Conservation (phyloP, 306 rosid species). For the Luffa aegyptiaca region DNA sequence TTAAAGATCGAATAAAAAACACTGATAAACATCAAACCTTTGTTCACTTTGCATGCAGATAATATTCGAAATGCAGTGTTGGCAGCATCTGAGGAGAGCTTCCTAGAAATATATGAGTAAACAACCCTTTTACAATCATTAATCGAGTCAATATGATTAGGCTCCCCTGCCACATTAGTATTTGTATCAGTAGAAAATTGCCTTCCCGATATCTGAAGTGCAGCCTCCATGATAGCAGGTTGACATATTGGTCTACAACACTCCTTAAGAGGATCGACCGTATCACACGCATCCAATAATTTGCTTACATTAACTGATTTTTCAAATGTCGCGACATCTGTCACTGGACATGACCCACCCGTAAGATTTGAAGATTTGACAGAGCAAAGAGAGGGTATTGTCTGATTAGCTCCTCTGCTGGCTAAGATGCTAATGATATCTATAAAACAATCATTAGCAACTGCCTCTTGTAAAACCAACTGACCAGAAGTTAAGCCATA, state of each 20-base stretch:
- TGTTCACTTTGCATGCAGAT: constrained; percentile 94
- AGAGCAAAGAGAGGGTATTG: constrained; percentile 67
- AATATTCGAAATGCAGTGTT: constrained; percentile 70
- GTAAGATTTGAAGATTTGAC: constrained; percentile 71
- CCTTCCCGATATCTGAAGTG: constrained; percentile 68
- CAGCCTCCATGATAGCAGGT: constrained; percentile 87
- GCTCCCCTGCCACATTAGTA: constrained; percentile 40
- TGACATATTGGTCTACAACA: constrained; percentile 93
- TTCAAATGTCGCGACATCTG: constrained; percentile 61
- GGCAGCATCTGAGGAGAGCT: constrained; percentile 49
- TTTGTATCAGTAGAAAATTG: constrained; percentile 40
- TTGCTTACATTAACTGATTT: constrained; percentile 65
- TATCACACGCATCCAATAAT: constrained; percentile 77
- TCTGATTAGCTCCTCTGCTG: constrained; percentile 76
- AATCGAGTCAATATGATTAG: constrained; percentile 49
- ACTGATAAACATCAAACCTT: constrained; percentile 40
- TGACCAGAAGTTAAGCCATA: constrained; percentile 38
- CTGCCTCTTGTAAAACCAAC: constrained; percentile 57
- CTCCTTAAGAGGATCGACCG: constrained; percentile 92
- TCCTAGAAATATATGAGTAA: constrained; percentile 73
- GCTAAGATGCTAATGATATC: constrained; percentile 71
- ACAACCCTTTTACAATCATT: constrained; percentile 93
- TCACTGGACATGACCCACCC: constrained; percentile 87
- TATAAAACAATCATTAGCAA: constrained; percentile 62
- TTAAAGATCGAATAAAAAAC: neutral